Base-by-base conservation (phyloP, 805 yeast species). In the Lipomyces orientalis region DNA sequence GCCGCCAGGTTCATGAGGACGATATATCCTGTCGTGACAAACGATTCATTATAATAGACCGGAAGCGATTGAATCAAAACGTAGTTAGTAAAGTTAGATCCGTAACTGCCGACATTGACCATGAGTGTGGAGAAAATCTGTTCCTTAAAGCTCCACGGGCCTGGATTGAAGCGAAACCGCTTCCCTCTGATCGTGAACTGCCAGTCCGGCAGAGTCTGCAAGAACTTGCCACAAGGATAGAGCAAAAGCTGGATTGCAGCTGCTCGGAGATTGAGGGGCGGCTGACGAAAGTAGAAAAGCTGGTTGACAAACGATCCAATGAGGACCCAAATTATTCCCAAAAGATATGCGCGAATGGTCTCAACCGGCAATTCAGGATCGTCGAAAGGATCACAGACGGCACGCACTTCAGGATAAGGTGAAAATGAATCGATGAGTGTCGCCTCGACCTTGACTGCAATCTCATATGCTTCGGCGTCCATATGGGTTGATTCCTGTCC, bases 401-500 rank as follows among this genome's bases (percentile, higher is more conserved):
- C 87, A 46, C 90, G 77, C 19, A 88, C 88, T 72, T 88, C 91
- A 0, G 90, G 88, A 68, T 87, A 87, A 4, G 90, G 89, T 16
- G 67, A 64, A 31, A 61, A 64, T 9, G 19, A 60, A 16, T 61
- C 25, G 16, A 64, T 31, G 51, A 64, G 43, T 4, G 60, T 82
- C 84, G 16, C 83, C 81, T 31, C 67, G 33, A 22, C 56, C 12
- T 77, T 78, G 51, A 78, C 76, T 49, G 79, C 80, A 22, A 81
- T 73, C 12, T 68, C 69, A 22, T 49, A 66, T 10, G 19, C 16
- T 2, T 29, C 58, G 2, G 58, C 12, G 29, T 52, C 54, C 25
- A 55, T 29, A n/a, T 52, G 66, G 34, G 39, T 61, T 3, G 4
- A 58, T 29, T 54, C 68, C 14, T 61, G 75, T 5, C 79, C 79